Conservation (phyloP, 352 stramenopile species). For the Globisporangium ultimum region DNA sequence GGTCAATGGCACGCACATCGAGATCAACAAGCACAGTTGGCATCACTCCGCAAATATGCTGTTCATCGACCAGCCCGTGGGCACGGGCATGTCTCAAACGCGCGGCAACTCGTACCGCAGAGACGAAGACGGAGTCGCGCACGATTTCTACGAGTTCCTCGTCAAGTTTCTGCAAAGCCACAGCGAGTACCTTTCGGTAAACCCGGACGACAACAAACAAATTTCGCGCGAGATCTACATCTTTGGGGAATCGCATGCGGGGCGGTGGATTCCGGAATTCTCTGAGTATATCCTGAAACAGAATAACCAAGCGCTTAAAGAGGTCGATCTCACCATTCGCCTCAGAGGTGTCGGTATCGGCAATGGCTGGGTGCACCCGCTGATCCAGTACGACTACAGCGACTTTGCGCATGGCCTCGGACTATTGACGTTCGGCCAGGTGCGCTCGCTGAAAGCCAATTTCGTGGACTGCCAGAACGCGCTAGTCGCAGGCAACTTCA, state of each 20-base stretch:
- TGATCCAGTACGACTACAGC: slow-evolving; percentile 95
- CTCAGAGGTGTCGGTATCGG: slow-evolving; percentile 93
- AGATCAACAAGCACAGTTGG: slow-evolving; percentile 72
- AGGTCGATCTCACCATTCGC: slow-evolving; percentile 41
- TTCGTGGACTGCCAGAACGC: slow-evolving; percentile 68
- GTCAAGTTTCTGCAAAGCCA: slow-evolving; percentile 91
- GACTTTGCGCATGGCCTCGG: slow-evolving; percentile 92
- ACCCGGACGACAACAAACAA: slow-evolving; percentile 31
- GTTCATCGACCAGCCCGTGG: slow-evolving; percentile 84
- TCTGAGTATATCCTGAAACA: slow-evolving; percentile 90
- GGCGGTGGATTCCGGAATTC: slow-evolving; percentile 97
- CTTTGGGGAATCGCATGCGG: slow-evolving; percentile 95
- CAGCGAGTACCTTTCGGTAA: slow-evolving; percentile 48
- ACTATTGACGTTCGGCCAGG: slow-evolving; percentile 84
- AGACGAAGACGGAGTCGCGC: slow-evolving; percentile 41
- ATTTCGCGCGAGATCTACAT: slow-evolving; percentile 89
- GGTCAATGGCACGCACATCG: slow-evolving; percentile 42
- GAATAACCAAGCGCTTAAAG: slow-evolving; percentile 46
- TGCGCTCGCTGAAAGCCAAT: slow-evolving; percentile 54
- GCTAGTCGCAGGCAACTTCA: slow-evolving; percentile 74
- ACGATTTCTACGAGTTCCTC: slow-evolving; percentile 94
- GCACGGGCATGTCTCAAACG: slow-evolving; percentile 74
- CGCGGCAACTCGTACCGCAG: slow-evolving; percentile 47
- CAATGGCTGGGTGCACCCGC: slow-evolving; percentile 96
- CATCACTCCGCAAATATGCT: slow-evolving; percentile 70